Percentiles rank a stretch among this genome's conserved stretches.
These are phyloP conservation scores for Aspergillus terreus DNA, from an alignment of 2,329 filamentous ascomycete species.

Conservation along the genomic window DNA sequence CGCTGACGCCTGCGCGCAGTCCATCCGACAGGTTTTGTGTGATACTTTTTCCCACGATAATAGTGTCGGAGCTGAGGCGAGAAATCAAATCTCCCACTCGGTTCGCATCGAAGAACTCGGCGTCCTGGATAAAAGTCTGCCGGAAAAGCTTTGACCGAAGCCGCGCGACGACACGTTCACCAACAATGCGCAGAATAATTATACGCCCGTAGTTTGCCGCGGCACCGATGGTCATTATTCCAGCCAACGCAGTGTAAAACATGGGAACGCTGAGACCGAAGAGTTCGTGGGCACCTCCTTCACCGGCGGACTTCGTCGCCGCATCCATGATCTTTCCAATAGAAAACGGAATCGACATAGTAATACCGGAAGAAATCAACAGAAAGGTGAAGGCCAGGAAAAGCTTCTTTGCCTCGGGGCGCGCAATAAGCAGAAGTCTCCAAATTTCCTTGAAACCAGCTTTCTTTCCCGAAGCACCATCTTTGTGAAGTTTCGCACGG, in stretches of 20 bases:
- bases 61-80: slow-evolving; percentile 88
- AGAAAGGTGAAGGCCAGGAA: slow-evolving; percentile 77
- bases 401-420: slow-evolving; percentile 76
- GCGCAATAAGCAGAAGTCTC: slow-evolving; percentile 83
- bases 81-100: slow-evolving; percentile 95
- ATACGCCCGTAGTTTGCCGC: slow-evolving; percentile 91
- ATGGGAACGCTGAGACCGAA: slow-evolving; percentile 82
- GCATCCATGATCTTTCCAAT: slow-evolving; percentile 94
- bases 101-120: slow-evolving; percentile 98
- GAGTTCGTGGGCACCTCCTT: slow-evolving; percentile 58
- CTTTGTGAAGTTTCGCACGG: slow-evolving; percentile 80
- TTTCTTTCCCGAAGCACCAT: slow-evolving; percentile 54
- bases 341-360: slow-evolving; percentile 94
- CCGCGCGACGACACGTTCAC: slow-evolving; percentile 88
- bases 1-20: slow-evolving; percentile 84
- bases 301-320: slow-evolving; percentile 68
- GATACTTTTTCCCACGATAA: slow-evolving; percentile 97
- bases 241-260: slow-evolving; percentile 79
- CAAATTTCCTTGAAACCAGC: slow-evolving; percentile 73
- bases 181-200: slow-evolving; percentile 87
- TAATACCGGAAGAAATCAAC: slow-evolving; percentile 84
- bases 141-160: slow-evolving; percentile 86
- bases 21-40: slow-evolving; percentile 97
- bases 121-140: slow-evolving; percentile 92
- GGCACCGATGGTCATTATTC: slow-evolving; percentile 76